Percentiles rank a stretch among this genome's conserved stretches.
These are phyloP conservation scores for Osmanthus fragrans DNA, from an alignment of 257 asterid genomes.

Conservation along the genomic window DNA sequence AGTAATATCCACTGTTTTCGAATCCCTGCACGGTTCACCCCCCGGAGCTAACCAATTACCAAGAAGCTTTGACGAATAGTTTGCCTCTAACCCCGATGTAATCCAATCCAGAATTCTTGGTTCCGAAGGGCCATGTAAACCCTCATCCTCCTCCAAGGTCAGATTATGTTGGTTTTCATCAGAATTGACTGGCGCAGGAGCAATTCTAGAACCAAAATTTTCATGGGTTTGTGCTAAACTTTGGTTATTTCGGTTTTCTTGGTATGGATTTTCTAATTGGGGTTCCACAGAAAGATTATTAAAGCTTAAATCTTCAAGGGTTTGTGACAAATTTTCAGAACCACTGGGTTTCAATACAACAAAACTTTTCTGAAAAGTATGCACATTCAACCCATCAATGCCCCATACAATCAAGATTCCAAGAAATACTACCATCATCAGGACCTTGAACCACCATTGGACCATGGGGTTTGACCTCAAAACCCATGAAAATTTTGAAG, in stretches of 20 bases:
- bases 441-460: conserved; percentile 61
- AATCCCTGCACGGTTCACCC: conserved; percentile 66
- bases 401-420: conserved; percentile 59
- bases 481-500: conserved; percentile 43
- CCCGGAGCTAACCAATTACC: conserved; percentile 63
- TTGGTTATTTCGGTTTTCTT: conserved; percentile 27
- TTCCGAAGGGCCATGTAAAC: not conserved
- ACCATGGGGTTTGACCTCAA: conserved; percentile 52
- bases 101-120: conserved; percentile 54
- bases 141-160: not conserved
- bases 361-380: conserved; percentile 38
- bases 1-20: conserved; percentile 55
- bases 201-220: conserved; percentile 20
- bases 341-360: conserved; percentile 36
- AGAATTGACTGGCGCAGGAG: conserved; percentile 22
- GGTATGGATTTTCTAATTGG: conserved; percentile 14
- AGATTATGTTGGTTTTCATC: conserved; percentile 19
- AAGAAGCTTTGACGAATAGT: conserved; percentile 62
- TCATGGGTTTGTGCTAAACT: conserved; percentile 31
- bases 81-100: conserved; percentile 52
- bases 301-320: conserved; percentile 38
- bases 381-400: conserved; percentile 41
- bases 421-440: conserved; percentile 48
- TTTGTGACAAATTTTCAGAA: conserved; percentile 15
- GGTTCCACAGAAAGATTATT: conserved; percentile 29